phyloP scores from a whole-genome alignment of 352 stramenopile species.

The Pythium rishiriense region DNA sequence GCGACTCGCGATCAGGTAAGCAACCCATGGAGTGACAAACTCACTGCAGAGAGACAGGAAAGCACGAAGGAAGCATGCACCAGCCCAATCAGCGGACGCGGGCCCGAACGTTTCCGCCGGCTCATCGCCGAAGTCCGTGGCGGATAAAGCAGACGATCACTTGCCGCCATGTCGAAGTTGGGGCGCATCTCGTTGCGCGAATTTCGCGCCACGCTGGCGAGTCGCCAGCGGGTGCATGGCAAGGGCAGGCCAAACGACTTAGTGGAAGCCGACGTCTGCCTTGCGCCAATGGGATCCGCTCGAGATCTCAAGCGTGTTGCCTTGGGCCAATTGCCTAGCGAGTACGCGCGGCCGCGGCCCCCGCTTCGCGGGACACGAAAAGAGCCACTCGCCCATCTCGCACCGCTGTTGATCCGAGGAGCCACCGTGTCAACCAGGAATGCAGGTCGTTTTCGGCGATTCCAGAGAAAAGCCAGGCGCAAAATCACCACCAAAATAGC shows the following conservation, averaged over 20 bases:
- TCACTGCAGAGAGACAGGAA: neutral
- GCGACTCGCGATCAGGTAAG: slow-evolving; percentile 13
- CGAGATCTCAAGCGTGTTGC: slow-evolving; percentile 8
- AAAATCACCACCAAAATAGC: slow-evolving; percentile 3
- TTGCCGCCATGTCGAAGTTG: slow-evolving; percentile 19
- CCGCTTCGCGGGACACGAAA: neutral
- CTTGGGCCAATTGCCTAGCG: slow-evolving; percentile 12
- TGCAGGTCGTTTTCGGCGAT: neutral
- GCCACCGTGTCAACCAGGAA: slow-evolving; percentile 7
- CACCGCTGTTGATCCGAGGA: neutral
- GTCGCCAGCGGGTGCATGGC: neutral
- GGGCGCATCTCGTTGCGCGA: slow-evolving; percentile 4
- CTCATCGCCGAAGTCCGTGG: neutral
- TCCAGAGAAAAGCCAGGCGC: neutral
- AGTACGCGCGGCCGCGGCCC: neutral
- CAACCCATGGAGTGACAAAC: neutral
- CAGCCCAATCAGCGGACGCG: slow-evolving; percentile 8
- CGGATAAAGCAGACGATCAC: slow-evolving; percentile 2
- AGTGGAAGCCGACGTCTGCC: slow-evolving; percentile 11
- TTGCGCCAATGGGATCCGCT: slow-evolving; percentile 12
- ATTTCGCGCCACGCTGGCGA: slow-evolving; percentile 10
- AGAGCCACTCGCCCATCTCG: neutral
- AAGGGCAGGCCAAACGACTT: slow-evolving; percentile 7
- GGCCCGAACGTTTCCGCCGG: neutral
- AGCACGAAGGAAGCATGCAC: slow-evolving; percentile 1